Base-by-base conservation (phyloP, 176 grass and related monocot species). In the Bothriochloa decipiens region DNA sequence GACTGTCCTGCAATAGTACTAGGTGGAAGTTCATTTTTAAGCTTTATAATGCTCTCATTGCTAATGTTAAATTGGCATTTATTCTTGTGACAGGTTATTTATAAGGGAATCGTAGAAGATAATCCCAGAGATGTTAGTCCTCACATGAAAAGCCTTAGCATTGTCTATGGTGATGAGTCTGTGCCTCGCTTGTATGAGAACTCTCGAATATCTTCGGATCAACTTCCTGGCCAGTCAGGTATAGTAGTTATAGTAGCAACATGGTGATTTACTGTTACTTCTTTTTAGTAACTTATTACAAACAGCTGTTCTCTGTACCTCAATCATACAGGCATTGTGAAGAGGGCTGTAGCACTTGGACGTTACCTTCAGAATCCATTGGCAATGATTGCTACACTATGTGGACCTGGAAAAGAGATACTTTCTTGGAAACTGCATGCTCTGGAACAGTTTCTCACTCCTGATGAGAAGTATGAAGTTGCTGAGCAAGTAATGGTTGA, bases 401-500 rank as follows among this genome's bases (percentile, higher is more conserved):
- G 96, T 74, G 96, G 96, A 87, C 96, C 93, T 57, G 89, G 91
- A 11, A 95, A 83, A 92, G 96, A 96, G 84, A 96, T 99, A 85
- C 87, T 99, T 49, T 96, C 91, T 20, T 99, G 93, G 96, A 99
- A 99, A 87, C 69, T 99, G 42, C 92, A 92, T 42, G 72, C 81
- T 3, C 82, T 94, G 39, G 87, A 99, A 83, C 86, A 96, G 57
- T 99, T 99, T 60, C 93, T 99, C 79, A 91, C 86, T 45, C 90
- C 96, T 71, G 93, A 99, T 83, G 96, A 99, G 76, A 94, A 96
- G 70, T 94, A 87, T 87, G 96, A 99, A 81, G 77, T 92, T 78
- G 93, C 88, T 68, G 96, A 99, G 50, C 91, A 99, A 87, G 80
- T 99, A 86, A 96, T 99, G 96, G 91, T 96, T 9, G 96, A 96